These are phyloP conservation scores for Fraxinus angustifolia DNA, from an alignment of 305 asterid species.

Conservation along the genomic window DNA sequence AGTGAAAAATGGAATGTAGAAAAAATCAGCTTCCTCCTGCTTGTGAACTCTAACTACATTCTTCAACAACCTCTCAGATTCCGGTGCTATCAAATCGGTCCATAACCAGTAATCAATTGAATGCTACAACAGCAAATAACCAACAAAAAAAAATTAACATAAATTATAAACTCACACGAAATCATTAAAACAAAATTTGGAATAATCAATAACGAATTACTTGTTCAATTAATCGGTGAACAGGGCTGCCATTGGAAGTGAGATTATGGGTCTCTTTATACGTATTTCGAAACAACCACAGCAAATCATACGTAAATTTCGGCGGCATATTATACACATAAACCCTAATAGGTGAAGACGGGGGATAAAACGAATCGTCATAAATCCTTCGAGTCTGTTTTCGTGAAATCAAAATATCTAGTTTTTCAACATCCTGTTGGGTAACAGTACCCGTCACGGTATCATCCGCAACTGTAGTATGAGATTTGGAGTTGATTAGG, in stretches of 20 bases:
- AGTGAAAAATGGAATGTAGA: conserved; percentile 94
- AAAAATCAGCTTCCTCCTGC: conserved; percentile 93
- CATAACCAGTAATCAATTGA: conserved; percentile 95
- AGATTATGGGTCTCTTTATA: conserved; percentile 63
- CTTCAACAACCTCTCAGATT: conserved; percentile 68
- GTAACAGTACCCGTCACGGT: conserved; percentile 32
- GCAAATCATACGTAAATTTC: conserved; percentile 88
- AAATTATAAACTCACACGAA: conserved; percentile 4
- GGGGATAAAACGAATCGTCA: conserved; percentile 31
- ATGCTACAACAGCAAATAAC: conserved; percentile 52
- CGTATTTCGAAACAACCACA: conserved; percentile 59
- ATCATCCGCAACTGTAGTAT: conserved; percentile 34
- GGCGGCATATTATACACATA: conserved; percentile 87
- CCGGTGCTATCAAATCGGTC: conserved; percentile 93
- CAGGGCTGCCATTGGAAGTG: conserved; percentile 95
- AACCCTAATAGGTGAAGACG: conserved; percentile 48
- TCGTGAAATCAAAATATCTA: conserved; percentile 57
- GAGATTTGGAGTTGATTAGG: conserved; percentile 39
- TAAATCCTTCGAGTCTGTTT: conserved; percentile 51
- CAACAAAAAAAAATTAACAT: not conserved
- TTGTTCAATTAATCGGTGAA: conserved; percentile 90
- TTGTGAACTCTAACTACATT: conserved; percentile 70
- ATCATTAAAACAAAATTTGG: not conserved
- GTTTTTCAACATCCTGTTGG: conserved; percentile 36
- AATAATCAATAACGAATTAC: conserved; percentile 25